Evolutionary conservation across 148 eudicot species (phyloP).

Genomic region (Rhododendron ferrugineum): DNA sequence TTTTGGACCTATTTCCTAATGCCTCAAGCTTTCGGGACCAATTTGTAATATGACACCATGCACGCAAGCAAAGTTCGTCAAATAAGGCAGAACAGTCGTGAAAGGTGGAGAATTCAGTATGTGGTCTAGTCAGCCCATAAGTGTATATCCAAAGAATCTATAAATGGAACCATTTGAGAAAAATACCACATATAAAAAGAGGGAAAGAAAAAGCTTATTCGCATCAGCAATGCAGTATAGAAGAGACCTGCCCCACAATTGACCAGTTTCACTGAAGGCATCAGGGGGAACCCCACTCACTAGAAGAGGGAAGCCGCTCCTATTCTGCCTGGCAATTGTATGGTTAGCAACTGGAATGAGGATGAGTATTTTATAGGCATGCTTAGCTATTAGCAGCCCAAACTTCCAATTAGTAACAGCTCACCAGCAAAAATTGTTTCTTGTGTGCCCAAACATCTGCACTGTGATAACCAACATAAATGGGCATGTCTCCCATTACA

Average conservation of each 20-base stretch:
- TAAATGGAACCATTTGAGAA: neutral
- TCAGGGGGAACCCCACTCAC: slow-evolving; percentile 99
- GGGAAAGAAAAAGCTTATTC: neutral
- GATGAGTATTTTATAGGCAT: slow-evolving; percentile 6
- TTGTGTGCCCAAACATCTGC: slow-evolving; percentile 99
- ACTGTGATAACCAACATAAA: slow-evolving; percentile 97
- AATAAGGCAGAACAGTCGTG: neutral
- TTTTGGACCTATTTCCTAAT: neutral
- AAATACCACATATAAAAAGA: neutral
- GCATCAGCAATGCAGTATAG: neutral
- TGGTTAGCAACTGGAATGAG: slow-evolving; percentile 17
- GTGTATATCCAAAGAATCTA: neutral
- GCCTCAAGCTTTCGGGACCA: neutral
- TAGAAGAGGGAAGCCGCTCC: slow-evolving; percentile 75
- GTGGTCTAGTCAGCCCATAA: neutral
- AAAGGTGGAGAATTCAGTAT: neutral
- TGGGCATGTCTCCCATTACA: slow-evolving; percentile 99
- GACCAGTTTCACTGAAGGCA: slow-evolving; percentile 99
- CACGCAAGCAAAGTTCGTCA: neutral
- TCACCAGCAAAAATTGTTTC: slow-evolving; percentile 74
- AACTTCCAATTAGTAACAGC: slow-evolving; percentile 12
- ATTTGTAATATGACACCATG: neutral
- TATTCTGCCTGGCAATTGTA: slow-evolving; percentile 48
- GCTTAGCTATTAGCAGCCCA: neutral
- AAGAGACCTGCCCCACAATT: slow-evolving; percentile 90